Percentiles rank a stretch among this genome's conserved stretches.
phyloP scores from a whole-genome alignment of 1,284 basidiomycete genomes.

The Papiliotrema terrestris region DNA sequence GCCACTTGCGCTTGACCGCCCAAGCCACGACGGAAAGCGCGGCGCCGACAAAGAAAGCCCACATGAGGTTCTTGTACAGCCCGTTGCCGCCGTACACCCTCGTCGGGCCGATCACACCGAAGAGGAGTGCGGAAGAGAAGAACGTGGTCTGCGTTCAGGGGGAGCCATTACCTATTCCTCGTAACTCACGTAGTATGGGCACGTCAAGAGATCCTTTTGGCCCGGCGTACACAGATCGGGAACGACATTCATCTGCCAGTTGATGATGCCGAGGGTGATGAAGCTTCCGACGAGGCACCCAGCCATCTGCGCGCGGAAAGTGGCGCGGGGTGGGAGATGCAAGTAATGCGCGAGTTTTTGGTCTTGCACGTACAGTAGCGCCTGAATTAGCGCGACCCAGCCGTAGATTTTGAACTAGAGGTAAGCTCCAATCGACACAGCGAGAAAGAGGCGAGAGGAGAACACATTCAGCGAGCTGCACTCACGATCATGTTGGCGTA shows the following conservation, averaged over 20 bases:
- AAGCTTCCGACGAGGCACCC: slow-evolving; percentile 11
- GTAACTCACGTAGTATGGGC: slow-evolving; percentile 17
- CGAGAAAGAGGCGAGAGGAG: too few species aligned
- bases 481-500: slow-evolving; percentile 59
- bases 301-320: slow-evolving; percentile 15
- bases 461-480: too few species aligned
- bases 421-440: not conserved
- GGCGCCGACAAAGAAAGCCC: slow-evolving; percentile 15
- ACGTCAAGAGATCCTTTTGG: slow-evolving; percentile 19
- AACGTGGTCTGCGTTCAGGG: slow-evolving; percentile 12
- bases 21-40: slow-evolving; percentile 8
- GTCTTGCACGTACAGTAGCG: slow-evolving; percentile 52
- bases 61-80: slow-evolving; percentile 16
- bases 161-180: too few species aligned
- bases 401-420: slow-evolving; percentile 50
- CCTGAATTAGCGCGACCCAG: slow-evolving; percentile 40
- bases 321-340: slow-evolving; percentile 26
- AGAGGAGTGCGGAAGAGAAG: slow-evolving; percentile 15
- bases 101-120: slow-evolving; percentile 17
- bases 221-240: slow-evolving; percentile 12
- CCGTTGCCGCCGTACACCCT: slow-evolving; percentile 18
- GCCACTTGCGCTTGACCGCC: slow-evolving; percentile 14
- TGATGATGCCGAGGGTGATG: slow-evolving; percentile 12
- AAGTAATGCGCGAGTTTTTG: slow-evolving; percentile 56
- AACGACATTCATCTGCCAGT: slow-evolving; percentile 14